Conservation (phyloP, 768 basidiomycete genomes). For the Russula abietina region DNA sequence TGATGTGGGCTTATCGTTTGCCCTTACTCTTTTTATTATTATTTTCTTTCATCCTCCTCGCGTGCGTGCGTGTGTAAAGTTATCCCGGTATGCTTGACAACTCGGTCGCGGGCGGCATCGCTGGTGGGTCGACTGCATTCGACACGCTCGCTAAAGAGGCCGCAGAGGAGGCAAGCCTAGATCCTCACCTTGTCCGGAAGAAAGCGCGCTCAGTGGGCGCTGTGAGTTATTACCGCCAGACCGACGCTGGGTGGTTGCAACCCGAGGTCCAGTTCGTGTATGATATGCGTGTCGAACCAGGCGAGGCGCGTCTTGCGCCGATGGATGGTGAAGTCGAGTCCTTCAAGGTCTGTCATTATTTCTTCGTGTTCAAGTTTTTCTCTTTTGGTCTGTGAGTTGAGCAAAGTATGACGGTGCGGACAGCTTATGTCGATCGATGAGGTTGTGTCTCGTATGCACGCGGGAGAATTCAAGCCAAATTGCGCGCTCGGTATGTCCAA, state of each 20-base stretch:
- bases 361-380: not conserved
- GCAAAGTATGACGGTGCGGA: not conserved
- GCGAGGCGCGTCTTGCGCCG: slow-evolving; percentile 57
- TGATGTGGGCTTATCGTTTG: not conserved
- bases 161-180: slow-evolving; percentile 86
- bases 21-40: not conserved
- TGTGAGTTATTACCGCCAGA: slow-evolving; percentile 76
- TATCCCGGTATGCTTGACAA: slow-evolving; percentile 90
- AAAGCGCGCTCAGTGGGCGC: slow-evolving; percentile 59
- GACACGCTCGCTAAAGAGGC: slow-evolving; percentile 86
- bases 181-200: slow-evolving; percentile 53
- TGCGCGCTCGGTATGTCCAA: slow-evolving; percentile 66
- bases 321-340: slow-evolving; percentile 91
- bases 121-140: slow-evolving; percentile 64
- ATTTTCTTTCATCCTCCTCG: not conserved
- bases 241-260: slow-evolving; percentile 70
- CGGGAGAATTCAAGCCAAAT: slow-evolving; percentile 85
- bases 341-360: slow-evolving; percentile 59
- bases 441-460: slow-evolving; percentile 57
- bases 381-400: not conserved
- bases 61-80: slow-evolving; percentile 32
- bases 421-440: slow-evolving; percentile 64
- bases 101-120: slow-evolving; percentile 86
- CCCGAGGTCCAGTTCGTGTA: slow-evolving; percentile 88
- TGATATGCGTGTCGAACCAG: slow-evolving; percentile 65